These are phyloP conservation scores for Pythium phragmitis DNA, from an alignment of 352 stramenopile genomes.

Conservation along the genomic window DNA sequence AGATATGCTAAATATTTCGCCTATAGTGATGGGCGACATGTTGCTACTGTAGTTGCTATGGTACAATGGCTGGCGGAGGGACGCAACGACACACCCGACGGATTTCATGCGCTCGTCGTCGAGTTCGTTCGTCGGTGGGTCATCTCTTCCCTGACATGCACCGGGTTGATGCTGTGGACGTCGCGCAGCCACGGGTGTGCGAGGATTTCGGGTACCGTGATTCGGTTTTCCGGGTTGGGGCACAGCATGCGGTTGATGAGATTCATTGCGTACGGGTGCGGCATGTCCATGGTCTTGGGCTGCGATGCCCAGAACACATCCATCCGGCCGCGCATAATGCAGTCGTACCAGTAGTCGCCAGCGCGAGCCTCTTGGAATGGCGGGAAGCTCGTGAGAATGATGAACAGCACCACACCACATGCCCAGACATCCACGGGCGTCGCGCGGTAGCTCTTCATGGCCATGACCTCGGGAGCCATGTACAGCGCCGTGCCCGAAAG, in stretches of 20 bases:
- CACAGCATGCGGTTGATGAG: constrained; percentile 72
- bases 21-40: no score
- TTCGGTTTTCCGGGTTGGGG: constrained; percentile 54
- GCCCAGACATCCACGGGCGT: constrained; percentile 89
- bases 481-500: constrained; percentile 86
- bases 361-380: constrained; percentile 77
- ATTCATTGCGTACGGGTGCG: constrained; percentile 58
- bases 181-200: constrained; percentile 59
- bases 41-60: neutral
- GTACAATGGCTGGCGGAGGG: neutral
- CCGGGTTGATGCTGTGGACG: constrained; percentile 40
- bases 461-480: constrained; percentile 86
- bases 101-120: neutral
- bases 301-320: constrained; percentile 60
- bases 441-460: constrained; percentile 56
- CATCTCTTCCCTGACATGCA: constrained; percentile 40
- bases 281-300: constrained; percentile 34
- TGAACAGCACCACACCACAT: constrained; percentile 89
- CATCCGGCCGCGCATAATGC: constrained; percentile 46
- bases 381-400: constrained; percentile 87
- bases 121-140: constrained; percentile 29
- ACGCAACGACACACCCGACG: no score
- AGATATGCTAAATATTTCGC: no score
- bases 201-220: constrained; percentile 54
- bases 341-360: constrained; percentile 81